A percentile compares a stretch with the other conserved stretches of the same genome.
Conservation (phyloP, 2,329 filamentous ascomycete genomes). For the Emergomyces orientalis region DNA sequence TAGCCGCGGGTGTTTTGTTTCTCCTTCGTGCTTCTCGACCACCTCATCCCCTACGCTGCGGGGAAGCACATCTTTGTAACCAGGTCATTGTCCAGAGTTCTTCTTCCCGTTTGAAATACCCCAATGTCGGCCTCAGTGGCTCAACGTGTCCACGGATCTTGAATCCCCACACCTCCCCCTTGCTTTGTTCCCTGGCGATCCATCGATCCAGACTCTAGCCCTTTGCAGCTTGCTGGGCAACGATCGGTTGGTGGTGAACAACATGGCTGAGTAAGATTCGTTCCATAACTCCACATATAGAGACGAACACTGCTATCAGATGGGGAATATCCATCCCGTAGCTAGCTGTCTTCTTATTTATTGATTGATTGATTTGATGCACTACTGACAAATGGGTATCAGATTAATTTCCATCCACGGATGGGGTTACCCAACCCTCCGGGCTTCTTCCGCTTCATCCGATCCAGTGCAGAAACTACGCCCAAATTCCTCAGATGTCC, state of each 20-base stretch:
- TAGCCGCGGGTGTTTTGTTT: constrained; percentile 3
- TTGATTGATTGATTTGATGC: not conserved
- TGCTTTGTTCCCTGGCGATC: constrained; percentile 6
- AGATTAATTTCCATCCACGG: constrained; percentile 16
- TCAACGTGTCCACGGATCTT: constrained; percentile 1
- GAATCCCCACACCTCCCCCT: not conserved
- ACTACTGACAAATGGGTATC: constrained; percentile 3
- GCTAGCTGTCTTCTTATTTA: not conserved
- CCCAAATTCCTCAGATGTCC: constrained; percentile 25
- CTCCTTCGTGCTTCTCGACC: constrained; percentile 8
- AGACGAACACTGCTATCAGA: not conserved
- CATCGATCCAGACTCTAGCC: not conserved
- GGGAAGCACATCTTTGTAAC: not conserved
- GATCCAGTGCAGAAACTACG: constrained; percentile 12
- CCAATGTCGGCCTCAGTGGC: constrained; percentile 6
- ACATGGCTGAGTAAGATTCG: constrained; percentile 14
- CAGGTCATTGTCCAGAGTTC: not conserved
- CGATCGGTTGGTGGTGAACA: not conserved
- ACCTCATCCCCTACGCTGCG: constrained; percentile 6
- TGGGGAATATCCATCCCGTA: not conserved
- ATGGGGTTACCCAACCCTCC: constrained; percentile 9
- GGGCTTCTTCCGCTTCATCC: constrained; percentile 8
- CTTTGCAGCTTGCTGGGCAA: not conserved
- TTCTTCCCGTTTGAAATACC: not conserved
- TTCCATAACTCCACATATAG: not conserved